These are phyloP conservation scores for Claviceps sp. DNA, from an alignment of 2,329 filamentous ascomycete genomes.

Conservation along the genomic window DNA sequence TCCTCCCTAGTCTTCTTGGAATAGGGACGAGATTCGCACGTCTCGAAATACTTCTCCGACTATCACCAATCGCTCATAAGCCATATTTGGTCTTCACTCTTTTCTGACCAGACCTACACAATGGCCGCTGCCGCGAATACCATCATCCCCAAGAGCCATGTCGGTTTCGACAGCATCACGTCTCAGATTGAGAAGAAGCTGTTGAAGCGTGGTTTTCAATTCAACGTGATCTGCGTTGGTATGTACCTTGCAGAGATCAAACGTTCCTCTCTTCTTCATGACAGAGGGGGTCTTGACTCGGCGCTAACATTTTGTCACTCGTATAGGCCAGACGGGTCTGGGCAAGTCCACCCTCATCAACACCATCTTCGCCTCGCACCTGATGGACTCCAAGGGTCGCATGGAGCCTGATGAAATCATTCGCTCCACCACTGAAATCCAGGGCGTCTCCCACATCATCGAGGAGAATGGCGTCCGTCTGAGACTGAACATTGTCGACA, in stretches of 20 bases:
- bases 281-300: neutral
- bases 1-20: slow-evolving; percentile 22
- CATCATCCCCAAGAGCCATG: slow-evolving; percentile 89
- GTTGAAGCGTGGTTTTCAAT: slow-evolving; percentile 98
- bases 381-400: slow-evolving; percentile 97
- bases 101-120: slow-evolving; percentile 33
- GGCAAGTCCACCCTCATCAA: slow-evolving; percentile 99
- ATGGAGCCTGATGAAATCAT: slow-evolving; percentile 84
- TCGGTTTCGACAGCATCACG: slow-evolving; percentile 99
- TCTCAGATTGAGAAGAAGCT: slow-evolving; percentile 99
- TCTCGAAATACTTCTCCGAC: slow-evolving; percentile 14
- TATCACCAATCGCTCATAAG: slow-evolving; percentile 3
- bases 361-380: slow-evolving; percentile 98
- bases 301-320: slow-evolving; percentile 8
- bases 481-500: slow-evolving; percentile 96
- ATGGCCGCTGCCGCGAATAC: slow-evolving; percentile 54
- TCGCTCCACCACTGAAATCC: slow-evolving; percentile 93
- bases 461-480: slow-evolving; percentile 98
- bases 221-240: slow-evolving; percentile 99
- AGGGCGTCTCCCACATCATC: slow-evolving; percentile 95
- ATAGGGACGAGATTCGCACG: slow-evolving; percentile 11
- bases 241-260: slow-evolving; percentile 29
- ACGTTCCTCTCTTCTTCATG: slow-evolving; percentile 1
- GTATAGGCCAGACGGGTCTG: slow-evolving; percentile 84
- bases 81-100: neutral